phyloP scores from a whole-genome alignment of 306 rosid genomes.

The Abrus pulchellus region DNA sequence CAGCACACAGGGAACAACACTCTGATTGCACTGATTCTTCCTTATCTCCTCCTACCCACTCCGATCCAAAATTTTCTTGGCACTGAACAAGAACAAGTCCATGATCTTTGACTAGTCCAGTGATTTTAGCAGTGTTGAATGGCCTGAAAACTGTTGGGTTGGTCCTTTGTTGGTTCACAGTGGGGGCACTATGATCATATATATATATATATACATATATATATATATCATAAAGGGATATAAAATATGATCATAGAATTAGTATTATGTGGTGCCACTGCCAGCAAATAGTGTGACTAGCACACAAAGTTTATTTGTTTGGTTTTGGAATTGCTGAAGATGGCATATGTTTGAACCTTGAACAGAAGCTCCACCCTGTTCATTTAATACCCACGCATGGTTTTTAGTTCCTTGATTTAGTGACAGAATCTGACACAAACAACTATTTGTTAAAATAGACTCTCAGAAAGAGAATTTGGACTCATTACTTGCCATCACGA shows the following conservation, averaged over 20 bases:
- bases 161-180: constrained; percentile 38
- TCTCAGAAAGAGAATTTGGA: constrained; percentile 20
- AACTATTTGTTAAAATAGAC: constrained; percentile 52
- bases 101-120: constrained; percentile 50
- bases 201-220: background rate
- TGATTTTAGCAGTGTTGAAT: constrained; percentile 44
- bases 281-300: constrained; percentile 28
- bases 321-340: constrained; percentile 32
- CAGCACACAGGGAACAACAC: constrained; percentile 55
- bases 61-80: constrained; percentile 41
- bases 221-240: background rate
- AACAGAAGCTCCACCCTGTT: constrained; percentile 44
- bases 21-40: constrained; percentile 57
- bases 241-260: constrained; percentile 18
- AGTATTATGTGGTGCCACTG: constrained; percentile 36
- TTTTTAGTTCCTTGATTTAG: constrained; percentile 51
- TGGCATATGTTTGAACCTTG: constrained; percentile 41
- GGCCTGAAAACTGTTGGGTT: constrained; percentile 44
- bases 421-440: constrained; percentile 58
- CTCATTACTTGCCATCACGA: constrained; percentile 10
- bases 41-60: constrained; percentile 48
- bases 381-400: constrained; percentile 47
- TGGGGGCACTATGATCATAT: constrained; percentile 38
- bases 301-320: constrained; percentile 22
- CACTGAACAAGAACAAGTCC: constrained; percentile 14